Percentiles rank a stretch among this genome's conserved stretches.
Conservation (phyloP, 2,329 filamentous ascomycete species). For the Fusarium poae region DNA sequence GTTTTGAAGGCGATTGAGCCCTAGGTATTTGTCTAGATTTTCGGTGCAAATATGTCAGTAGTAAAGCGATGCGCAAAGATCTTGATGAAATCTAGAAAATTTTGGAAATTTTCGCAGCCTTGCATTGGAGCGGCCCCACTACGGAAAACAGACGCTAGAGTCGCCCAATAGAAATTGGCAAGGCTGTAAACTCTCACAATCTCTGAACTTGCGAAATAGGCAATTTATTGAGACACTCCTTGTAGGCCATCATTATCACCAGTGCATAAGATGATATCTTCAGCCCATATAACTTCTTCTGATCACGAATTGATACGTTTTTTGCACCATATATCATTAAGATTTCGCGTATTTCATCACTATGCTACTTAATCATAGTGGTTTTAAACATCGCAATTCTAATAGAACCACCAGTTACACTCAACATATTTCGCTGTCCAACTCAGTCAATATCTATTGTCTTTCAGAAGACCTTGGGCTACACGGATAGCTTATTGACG, state of each 20-base stretch:
- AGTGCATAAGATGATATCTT: background rate
- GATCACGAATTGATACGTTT: background rate
- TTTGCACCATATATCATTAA: background rate
- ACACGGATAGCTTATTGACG: too few relatives aligned
- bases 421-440: background rate
- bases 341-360: background rate
- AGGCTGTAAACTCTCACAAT: constrained; percentile 37
- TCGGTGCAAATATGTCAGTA: constrained; percentile 11
- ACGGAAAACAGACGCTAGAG: constrained; percentile 37
- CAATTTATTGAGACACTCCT: background rate
- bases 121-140: constrained; percentile 40
- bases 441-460: background rate
- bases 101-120: constrained; percentile 49
- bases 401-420: background rate
- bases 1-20: constrained; percentile 24
- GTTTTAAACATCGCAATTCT: background rate
- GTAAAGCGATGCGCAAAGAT: constrained; percentile 31
- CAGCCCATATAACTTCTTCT: background rate
- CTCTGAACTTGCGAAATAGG: background rate
- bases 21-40: constrained; percentile 35
- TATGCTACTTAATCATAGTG: too few relatives aligned
- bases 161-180: background rate
- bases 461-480: background rate
- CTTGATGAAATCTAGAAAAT: constrained; percentile 44
- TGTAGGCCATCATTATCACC: background rate